Evolutionary conservation across 768 basidiomycete genomes (phyloP), one percentile per base, ranked within the genome.

Genomic region (Suillus weaverae): DNA sequence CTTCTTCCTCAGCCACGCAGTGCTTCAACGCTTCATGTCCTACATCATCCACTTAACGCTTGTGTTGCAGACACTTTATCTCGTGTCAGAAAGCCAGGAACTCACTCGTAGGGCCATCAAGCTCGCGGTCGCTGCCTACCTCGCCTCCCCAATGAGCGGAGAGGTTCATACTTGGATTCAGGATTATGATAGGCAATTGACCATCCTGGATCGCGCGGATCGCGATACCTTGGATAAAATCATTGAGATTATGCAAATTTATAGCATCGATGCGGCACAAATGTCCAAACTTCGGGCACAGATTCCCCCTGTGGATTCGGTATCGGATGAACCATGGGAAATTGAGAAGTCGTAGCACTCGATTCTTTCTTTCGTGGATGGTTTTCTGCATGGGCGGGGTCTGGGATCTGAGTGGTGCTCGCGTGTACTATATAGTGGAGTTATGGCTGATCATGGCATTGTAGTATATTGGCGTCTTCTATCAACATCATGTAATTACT

Each of bases 1-100:
- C 30, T 20, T 33, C 20, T 10, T 65, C 33, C 11, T 39, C 41
- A 61, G 64, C 43, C 60, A 39, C 16, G 16, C 46, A 18, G 66
- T 64, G 26, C 62, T 67, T 16, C 69, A 64, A 18, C 65, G 57
- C 48, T 64, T 73, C 14, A 73, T 73, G 64, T 67, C 65, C 10
- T 73, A 73, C 61, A 73, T 73, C 44, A 51, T 73, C 48, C 70
- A 73, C 62, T 44, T 73, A 2, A 73, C 71, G 3, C 63, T 72
- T 35, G 64, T 73, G 32, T 62, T 73, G 61, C 71, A 73, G 30
- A 68, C 56, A 13, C 56, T 73, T 16, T 73, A 70, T 20, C 36
- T 56, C 1, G 1, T 66, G 4, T 48, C 61, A 20, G 46, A 61
- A n/a, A 56, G 4, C 14, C n/a, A 38, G 14, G 54, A 55, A 13